phyloP scores from a whole-genome alignment of 2,329 filamentous ascomycete species.

The Monosporascus sp. region DNA sequence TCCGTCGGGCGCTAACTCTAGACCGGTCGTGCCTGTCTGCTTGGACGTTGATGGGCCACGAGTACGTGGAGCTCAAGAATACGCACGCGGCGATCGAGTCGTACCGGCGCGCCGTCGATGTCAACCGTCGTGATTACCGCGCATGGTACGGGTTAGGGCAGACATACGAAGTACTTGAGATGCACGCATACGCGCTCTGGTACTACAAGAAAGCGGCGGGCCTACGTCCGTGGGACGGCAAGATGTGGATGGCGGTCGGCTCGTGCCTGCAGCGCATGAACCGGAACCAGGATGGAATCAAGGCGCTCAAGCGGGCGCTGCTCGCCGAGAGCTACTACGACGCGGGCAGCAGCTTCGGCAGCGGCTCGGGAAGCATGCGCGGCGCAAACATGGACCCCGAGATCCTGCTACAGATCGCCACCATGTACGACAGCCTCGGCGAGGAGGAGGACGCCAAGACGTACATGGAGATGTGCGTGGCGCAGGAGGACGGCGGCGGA shows the following conservation, averaged over 20 bases:
- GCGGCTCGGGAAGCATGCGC: constrained; percentile 40
- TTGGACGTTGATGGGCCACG: constrained; percentile 98
- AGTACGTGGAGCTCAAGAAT: constrained; percentile 98
- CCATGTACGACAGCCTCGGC: constrained; percentile 76
- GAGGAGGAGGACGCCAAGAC: constrained; percentile 75
- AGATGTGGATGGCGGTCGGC: constrained; percentile 98
- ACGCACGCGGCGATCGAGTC: constrained; percentile 97
- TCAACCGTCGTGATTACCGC: constrained; percentile 92
- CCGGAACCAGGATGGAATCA: constrained; percentile 83
- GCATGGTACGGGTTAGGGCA: constrained; percentile 98
- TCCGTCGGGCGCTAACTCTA: constrained; percentile 83
- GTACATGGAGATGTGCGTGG: constrained; percentile 94
- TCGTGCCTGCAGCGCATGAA: constrained; percentile 88
- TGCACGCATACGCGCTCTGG: constrained; percentile 95
- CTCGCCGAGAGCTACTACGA: constrained; percentile 86
- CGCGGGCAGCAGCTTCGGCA: constrained; percentile 49
- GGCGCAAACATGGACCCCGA: constrained; percentile 76
- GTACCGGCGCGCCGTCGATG: constrained; percentile 90
- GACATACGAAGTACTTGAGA: constrained; percentile 95
- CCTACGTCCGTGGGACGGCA: constrained; percentile 89
- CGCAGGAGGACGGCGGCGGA: constrained; percentile 75
- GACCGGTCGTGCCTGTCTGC: constrained; percentile 88
- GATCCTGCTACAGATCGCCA: constrained; percentile 81
- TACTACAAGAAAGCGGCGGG: constrained; percentile 96
- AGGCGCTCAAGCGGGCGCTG: constrained; percentile 87